Percentiles rank a stretch among this genome's conserved stretches.
Evolutionary conservation across 805 yeast species (phyloP).

Genomic region (Starmera dryadoides): DNA sequence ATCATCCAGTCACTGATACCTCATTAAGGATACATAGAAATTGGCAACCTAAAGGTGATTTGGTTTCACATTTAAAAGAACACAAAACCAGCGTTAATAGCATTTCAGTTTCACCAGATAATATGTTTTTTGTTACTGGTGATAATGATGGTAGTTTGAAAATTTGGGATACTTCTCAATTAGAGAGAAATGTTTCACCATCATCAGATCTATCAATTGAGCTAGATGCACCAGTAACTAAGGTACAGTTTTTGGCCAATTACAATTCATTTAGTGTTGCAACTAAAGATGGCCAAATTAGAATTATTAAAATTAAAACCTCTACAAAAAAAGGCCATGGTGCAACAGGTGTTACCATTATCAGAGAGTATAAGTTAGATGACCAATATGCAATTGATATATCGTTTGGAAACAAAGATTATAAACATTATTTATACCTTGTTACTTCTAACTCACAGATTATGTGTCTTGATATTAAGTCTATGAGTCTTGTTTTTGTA

Average conservation of each 20-base stretch:
- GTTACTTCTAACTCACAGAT: slow-evolving; percentile 49
- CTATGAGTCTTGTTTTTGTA: slow-evolving; percentile 34
- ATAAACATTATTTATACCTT: slow-evolving; percentile 34
- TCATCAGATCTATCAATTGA: slow-evolving; percentile 40
- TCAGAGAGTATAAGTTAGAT: slow-evolving; percentile 35
- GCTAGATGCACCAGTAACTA: slow-evolving; percentile 41
- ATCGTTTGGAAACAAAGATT: slow-evolving; percentile 32
- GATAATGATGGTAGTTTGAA: slow-evolving; percentile 67
- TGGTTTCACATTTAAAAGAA: slow-evolving; percentile 60
- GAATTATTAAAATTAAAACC: slow-evolving; percentile 30
- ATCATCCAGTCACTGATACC: slow-evolving; percentile 23
- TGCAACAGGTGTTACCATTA: slow-evolving; percentile 16
- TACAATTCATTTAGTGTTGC: slow-evolving; percentile 54
- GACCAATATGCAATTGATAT: slow-evolving; percentile 38
- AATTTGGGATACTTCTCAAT: slow-evolving; percentile 67
- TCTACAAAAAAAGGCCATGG: slow-evolving; percentile 12
- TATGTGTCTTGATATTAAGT: slow-evolving; percentile 48
- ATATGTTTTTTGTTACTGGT: slow-evolving; percentile 66
- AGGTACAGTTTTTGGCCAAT: slow-evolving; percentile 42
- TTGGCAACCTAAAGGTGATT: slow-evolving; percentile 38
- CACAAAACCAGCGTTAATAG: slow-evolving; percentile 54
- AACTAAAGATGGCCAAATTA: slow-evolving; percentile 28
- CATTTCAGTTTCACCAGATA: slow-evolving; percentile 52
- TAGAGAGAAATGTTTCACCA: slow-evolving; percentile 55
- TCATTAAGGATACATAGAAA: slow-evolving; percentile 4